These are phyloP conservation scores for Suillus subluteus DNA, from an alignment of 768 basidiomycete genomes.

Conservation along the genomic window DNA sequence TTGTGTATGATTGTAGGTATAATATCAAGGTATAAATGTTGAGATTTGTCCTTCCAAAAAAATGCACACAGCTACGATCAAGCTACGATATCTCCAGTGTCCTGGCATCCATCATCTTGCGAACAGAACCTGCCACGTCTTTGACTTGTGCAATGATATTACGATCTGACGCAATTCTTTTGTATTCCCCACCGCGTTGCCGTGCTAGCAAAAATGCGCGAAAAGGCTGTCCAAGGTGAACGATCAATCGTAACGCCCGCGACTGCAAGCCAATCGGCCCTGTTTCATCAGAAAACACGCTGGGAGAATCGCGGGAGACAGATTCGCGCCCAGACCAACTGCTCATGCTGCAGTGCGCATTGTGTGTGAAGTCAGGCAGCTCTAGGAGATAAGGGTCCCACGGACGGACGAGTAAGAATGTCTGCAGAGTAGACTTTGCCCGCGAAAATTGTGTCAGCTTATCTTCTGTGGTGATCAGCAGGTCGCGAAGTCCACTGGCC, in stretches of 20 bases:
- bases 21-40: too few relatives aligned
- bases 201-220: conserved; percentile 7
- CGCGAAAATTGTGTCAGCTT: background rate
- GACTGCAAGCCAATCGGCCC: background rate
- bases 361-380: background rate
- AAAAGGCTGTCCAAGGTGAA: conserved; percentile 9
- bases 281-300: background rate
- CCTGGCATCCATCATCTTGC: background rate
- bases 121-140: background rate
- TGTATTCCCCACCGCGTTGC: background rate
- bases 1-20: too few relatives aligned
- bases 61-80: too few relatives aligned
- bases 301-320: background rate
- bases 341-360: background rate
- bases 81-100: background rate
- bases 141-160: background rate
- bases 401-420: background rate
- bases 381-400: background rate
- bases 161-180: background rate
- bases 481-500: background rate
- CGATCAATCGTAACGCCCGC: conserved; percentile 7
- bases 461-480: background rate
- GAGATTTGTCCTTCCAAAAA: too few relatives aligned
- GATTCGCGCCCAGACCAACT: background rate
- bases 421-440: background rate